Evolutionary conservation across 75 land plant species (phyloP).

Genomic region (Selaginella tamariscina): DNA sequence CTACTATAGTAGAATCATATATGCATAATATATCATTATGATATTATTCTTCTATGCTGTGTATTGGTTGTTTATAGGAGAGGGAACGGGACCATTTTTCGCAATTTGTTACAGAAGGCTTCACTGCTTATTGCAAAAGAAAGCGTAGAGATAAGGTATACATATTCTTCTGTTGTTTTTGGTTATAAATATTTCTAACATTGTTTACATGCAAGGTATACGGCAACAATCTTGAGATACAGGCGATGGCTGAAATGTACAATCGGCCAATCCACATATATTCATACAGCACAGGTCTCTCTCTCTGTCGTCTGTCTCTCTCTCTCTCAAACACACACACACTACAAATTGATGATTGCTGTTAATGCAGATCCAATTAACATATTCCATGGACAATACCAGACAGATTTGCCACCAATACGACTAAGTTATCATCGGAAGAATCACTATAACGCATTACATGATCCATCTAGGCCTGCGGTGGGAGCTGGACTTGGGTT

Average conservation of each 20-base stretch:
- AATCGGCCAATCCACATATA: slow-evolving; percentile 97
- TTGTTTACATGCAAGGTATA: slow-evolving; percentile 46
- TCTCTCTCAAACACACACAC: slow-evolving; percentile 5
- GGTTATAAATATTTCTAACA: background rate
- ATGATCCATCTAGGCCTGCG: slow-evolving; percentile 70
- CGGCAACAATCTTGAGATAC: slow-evolving; percentile 96
- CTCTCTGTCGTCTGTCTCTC: background rate
- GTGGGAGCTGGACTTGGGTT: slow-evolving; percentile 98
- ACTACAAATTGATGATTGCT: background rate
- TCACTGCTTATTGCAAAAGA: slow-evolving; percentile 95
- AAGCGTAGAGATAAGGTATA: slow-evolving; percentile 95
- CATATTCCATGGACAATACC: slow-evolving; percentile 85
- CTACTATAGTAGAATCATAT: too few relatives aligned
- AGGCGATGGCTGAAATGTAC: slow-evolving; percentile 95
- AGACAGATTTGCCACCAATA: slow-evolving; percentile 83
- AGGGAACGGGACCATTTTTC: slow-evolving; percentile 95
- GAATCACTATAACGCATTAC: slow-evolving; percentile 94
- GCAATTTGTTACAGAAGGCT: slow-evolving; percentile 93
- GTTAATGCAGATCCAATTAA: slow-evolving; percentile 77
- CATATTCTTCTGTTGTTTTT: slow-evolving; percentile 5
- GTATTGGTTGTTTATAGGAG: too few relatives aligned
- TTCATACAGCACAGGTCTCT: slow-evolving; percentile 75
- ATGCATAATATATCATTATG: too few relatives aligned
- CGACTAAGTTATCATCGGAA: slow-evolving; percentile 88
- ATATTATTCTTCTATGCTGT: slow-evolving; percentile 2